These are phyloP conservation scores for Globisporangium acanthophoron DNA, from an alignment of 352 stramenopile genomes.

Conservation along the genomic window DNA sequence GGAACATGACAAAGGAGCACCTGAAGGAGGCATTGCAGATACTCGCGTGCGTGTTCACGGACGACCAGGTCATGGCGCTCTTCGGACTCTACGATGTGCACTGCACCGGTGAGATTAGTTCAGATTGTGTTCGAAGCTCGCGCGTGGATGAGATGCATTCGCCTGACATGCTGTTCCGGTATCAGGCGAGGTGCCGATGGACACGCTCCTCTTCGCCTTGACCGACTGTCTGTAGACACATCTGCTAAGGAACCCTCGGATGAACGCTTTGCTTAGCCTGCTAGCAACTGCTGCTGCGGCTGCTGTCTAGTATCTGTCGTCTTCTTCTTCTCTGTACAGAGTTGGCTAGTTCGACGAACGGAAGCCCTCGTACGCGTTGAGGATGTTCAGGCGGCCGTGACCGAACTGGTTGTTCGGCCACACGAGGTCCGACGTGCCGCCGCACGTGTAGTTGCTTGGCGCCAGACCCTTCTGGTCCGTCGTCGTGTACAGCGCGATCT, in stretches of 20 bases:
- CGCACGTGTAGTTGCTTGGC: constrained; percentile 17
- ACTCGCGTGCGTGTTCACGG: constrained; percentile 46
- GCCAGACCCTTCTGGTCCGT: constrained; percentile 10
- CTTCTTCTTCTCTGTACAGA: no score
- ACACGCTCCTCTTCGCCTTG: constrained; percentile 25
- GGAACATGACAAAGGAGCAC: constrained; percentile 40
- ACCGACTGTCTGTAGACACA: constrained; percentile 10
- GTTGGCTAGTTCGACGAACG: background rate
- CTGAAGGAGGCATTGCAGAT: constrained; percentile 49
- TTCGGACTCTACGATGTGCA: constrained; percentile 38
- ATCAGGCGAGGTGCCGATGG: constrained; percentile 32
- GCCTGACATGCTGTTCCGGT: background rate
- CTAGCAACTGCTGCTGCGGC: no score
- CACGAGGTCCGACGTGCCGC: constrained; percentile 14
- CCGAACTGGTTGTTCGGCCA: constrained; percentile 41
- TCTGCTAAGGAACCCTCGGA: no score
- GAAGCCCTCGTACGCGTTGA: constrained; percentile 18
- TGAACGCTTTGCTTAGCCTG: no score
- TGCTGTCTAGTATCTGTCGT: no score
- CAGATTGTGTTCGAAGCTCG: background rate
- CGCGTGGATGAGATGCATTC: no score
- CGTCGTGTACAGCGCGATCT: constrained; percentile 8
- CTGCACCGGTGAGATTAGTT: constrained; percentile 28
- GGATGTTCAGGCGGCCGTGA: constrained; percentile 14
- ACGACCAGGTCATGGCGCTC: constrained; percentile 52